These are phyloP conservation scores for Orbilia quercus DNA, from an alignment of 2,329 filamentous ascomycete species.

Conservation along the genomic window DNA sequence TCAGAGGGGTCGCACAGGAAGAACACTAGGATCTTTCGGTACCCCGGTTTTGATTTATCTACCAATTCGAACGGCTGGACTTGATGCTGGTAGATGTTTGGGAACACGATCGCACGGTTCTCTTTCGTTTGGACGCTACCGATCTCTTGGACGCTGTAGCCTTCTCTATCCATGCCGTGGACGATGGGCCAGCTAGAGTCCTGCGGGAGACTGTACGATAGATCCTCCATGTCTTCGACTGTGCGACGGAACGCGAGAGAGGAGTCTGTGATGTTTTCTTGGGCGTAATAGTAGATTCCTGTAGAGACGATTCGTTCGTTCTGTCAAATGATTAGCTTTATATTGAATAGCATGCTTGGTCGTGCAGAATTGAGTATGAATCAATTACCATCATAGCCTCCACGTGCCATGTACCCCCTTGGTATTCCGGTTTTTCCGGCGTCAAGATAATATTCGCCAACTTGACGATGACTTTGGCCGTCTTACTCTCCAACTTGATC, in stretches of 20 bases:
- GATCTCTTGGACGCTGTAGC: conserved; percentile 40
- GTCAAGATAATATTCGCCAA: conserved; percentile 71
- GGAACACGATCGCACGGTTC: conserved; percentile 44
- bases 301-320: conserved; percentile 75
- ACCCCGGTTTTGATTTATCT: conserved; percentile 41
- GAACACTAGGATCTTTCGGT: conserved; percentile 49
- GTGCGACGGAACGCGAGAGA: conserved; percentile 68
- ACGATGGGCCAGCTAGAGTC: conserved; percentile 38
- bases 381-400: conserved; percentile 65
- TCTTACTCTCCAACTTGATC: conserved; percentile 60
- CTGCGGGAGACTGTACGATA: conserved; percentile 18
- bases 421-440: conserved; percentile 68
- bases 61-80: conserved; percentile 55
- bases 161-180: conserved; percentile 32
- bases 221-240: conserved; percentile 14
- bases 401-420: conserved; percentile 69
- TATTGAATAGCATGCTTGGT: no score
- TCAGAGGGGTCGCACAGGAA: conserved; percentile 59
- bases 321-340: conserved; percentile 54
- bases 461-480: conserved; percentile 74
- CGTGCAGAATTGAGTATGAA: no score
- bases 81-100: conserved; percentile 51
- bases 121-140: conserved; percentile 36
- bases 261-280: conserved; percentile 70
- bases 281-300: conserved; percentile 72